These are phyloP conservation scores for Microstroma glucosiphilum DNA, from an alignment of 1,284 basidiomycete species.

Conservation along the genomic window DNA sequence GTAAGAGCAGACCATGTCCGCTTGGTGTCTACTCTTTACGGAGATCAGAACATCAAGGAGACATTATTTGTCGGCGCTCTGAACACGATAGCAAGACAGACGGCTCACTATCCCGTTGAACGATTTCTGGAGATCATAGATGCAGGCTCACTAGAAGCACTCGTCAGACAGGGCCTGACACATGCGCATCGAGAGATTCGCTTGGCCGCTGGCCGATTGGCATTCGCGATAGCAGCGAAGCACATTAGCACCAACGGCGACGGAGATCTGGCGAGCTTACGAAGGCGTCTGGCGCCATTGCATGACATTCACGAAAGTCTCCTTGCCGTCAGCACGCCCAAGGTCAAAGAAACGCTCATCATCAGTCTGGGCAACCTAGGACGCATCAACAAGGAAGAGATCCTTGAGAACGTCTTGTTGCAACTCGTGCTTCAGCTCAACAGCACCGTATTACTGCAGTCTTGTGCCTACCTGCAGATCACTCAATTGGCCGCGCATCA, in stretches of 20 bases:
- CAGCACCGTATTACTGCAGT: conserved; percentile 25
- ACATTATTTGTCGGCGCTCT: too few species aligned
- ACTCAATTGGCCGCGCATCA: conserved; percentile 35
- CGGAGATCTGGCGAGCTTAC: not conserved
- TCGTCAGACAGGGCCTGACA: too few species aligned
- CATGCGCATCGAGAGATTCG: not conserved
- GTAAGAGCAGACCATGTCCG: too few species aligned
- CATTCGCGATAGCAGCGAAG: not conserved
- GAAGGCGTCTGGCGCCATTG: conserved; percentile 9
- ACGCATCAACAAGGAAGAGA: conserved; percentile 20
- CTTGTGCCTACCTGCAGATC: conserved; percentile 36
- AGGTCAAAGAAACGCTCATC: conserved; percentile 26
- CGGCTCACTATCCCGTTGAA: too few species aligned
- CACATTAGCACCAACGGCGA: not conserved
- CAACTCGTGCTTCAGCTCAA: conserved; percentile 28
- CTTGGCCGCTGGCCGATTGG: not conserved
- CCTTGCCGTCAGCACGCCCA: conserved; percentile 11
- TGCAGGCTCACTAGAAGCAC: too few species aligned
- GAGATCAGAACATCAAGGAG: too few species aligned
- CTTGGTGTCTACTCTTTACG: too few species aligned
- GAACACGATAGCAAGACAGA: too few species aligned
- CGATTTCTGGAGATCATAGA: too few species aligned
- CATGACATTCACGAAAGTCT: conserved; percentile 14
- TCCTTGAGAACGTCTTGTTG: conserved; percentile 26
- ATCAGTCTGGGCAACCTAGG: conserved; percentile 25